Evolutionary conservation across 2,329 filamentous ascomycete genomes (phyloP), one percentile per base, ranked within the genome.

Genomic region (Rhytidhysteron rufulum): DNA sequence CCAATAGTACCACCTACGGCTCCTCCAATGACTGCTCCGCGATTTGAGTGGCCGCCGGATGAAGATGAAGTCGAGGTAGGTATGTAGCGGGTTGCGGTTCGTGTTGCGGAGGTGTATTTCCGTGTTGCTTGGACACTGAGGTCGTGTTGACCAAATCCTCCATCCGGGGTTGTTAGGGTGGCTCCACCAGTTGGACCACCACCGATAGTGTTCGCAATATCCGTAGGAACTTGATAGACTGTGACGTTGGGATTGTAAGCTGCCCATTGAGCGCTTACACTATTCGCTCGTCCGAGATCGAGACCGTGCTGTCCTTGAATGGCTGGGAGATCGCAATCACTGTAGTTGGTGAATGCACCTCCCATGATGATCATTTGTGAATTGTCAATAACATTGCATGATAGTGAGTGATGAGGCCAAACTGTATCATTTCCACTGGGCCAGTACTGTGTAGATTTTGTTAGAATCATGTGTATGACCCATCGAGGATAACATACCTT

Each of bases 331-430:
- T 82, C 78, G 49, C 78, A 80, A 24, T 67, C 54, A 2, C 48
- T 45, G 2, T 54, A 59, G 19, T 69, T 52, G 0, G 78, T 74
- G 44, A 80, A 78, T 7, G 66, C 68, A n/a, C 79, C 80, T 20
- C 80, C 78, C 36, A 81, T 73, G 34, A 82, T 69, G 22, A 82
- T 65, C 73, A 82, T 81, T 55, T 83, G 79, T 1, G 72, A 68
- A 35, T 67, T 61, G 37, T 71, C 67, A 16, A 77, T 60, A 25
- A 82, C 72, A 52, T 78, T 75, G 61, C 79, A 82, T 4, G 45
- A 42, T 10, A 51, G 68, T 70, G 37, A 80, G 59, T 34, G 51
- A 55, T 79, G 70, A 45, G 80, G 77, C 5, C 70, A 71, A 15
- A 69, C 68, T 1, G 64, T 66, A 10, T 57, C 53, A 40, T 45